Conservation (phyloP, 768 basidiomycete species). For the Tulasnella calospora region DNA sequence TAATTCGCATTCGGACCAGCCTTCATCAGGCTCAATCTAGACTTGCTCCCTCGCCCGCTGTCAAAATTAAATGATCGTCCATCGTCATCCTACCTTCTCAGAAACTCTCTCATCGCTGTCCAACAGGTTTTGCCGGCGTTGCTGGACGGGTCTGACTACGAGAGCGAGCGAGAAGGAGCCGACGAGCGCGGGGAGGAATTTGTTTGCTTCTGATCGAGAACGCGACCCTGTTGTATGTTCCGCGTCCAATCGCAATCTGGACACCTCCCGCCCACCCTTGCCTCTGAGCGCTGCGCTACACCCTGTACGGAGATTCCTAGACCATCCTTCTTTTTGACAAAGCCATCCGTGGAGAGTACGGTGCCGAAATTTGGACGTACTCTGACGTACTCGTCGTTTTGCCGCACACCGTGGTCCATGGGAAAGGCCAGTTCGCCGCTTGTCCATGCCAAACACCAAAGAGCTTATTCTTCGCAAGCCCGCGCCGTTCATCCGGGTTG, state of each 20-base stretch:
- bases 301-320: not conserved
- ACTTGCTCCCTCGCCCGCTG: not conserved
- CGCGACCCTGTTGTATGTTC: not conserved
- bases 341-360: not conserved
- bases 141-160: not conserved
- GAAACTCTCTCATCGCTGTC: not conserved
- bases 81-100: not conserved
- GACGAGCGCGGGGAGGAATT: not conserved
- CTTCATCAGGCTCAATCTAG: not conserved
- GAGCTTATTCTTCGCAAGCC: not conserved
- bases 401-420: not conserved
- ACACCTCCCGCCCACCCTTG: not conserved
- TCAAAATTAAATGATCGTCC: not conserved
- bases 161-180: not conserved
- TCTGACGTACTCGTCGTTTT: not conserved
- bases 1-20: not conserved
- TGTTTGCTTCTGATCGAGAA: not conserved
- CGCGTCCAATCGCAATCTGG: not conserved
- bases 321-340: not conserved
- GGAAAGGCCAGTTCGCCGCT: not conserved
- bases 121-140: not conserved
- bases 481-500: not conserved
- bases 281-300: not conserved
- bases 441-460: not conserved
- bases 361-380: not conserved